These are phyloP conservation scores for Globisporangium viniferum DNA, from an alignment of 352 stramenopile species.

Conservation along the genomic window DNA sequence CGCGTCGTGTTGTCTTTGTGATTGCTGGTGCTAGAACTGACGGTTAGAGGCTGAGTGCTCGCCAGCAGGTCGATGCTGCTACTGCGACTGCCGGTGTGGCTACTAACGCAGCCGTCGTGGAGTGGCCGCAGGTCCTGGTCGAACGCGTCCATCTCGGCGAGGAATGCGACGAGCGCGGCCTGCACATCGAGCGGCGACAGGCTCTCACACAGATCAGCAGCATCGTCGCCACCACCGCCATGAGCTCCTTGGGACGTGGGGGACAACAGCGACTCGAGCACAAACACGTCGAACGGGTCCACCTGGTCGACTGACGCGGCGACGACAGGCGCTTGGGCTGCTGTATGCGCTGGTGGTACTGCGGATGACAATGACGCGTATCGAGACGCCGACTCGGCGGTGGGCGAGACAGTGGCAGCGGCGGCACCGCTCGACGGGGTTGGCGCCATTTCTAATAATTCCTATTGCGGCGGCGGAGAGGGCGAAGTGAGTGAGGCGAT, in stretches of 20 bases:
- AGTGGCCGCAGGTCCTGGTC: slow-evolving; percentile 1
- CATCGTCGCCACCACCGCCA: neutral
- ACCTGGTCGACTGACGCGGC: neutral
- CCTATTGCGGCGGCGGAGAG: too few species aligned
- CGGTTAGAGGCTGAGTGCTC: neutral
- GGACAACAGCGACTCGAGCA: slow-evolving; percentile 6
- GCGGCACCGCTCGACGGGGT: too few species aligned
- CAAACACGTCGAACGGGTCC: slow-evolving; percentile 9
- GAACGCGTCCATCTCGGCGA: slow-evolving; percentile 10
- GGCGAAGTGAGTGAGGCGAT: too few species aligned
- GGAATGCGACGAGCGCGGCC: slow-evolving; percentile 9
- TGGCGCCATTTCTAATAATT: too few species aligned
- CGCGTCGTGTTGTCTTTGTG: too few species aligned
- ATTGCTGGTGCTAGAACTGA: neutral
- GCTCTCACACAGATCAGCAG: neutral
- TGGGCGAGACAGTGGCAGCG: too few species aligned
- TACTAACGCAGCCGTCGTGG: neutral
- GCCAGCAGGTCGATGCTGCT: neutral
- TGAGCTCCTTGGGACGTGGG: too few species aligned
- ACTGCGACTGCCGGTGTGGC: neutral
- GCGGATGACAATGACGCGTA: neutral
- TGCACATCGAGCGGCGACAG: neutral
- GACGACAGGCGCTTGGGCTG: neutral
- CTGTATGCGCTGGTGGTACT: neutral
- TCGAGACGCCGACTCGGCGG: neutral